Base-by-base conservation (phyloP, 2,329 filamentous ascomycete species). In the Madurella fahalii region DNA sequence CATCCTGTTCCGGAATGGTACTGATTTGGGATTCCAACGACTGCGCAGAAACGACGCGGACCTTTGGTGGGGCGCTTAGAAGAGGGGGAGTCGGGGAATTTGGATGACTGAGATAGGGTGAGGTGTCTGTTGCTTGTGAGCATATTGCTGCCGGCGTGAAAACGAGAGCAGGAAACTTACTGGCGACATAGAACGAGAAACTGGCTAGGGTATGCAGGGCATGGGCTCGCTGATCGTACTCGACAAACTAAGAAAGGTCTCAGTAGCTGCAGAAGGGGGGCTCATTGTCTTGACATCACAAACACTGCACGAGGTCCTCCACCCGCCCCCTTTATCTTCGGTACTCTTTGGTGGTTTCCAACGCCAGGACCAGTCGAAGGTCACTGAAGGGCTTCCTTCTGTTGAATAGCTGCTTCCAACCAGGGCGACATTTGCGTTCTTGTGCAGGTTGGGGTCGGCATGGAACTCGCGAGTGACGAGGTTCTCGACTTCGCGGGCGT, bases 341-440 rank as follows among this genome's bases (percentile, higher is more conserved):
- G 76, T 74, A 13, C 75, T 67, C 76, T 90, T 95, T 39, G 94
- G 94, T 9, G 94, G 90, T 68, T 88, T 90, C 91, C 93, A 99
- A 76, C 87, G 94, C 94, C 94, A 99, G 8, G 87, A 86, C 91
- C 93, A 99, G 61, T 93, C 87, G 68, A 96, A 96, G 34, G 90
- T 85, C 31, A 95, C 86, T 1, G 90, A 93, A 7, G 87, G 77
- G 65, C 78, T 89, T n/a, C 93, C 92, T 32, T 81, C 84, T 0
- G 94, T 99, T 2, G 83, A 81, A 68, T 88, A 96, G 69, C 96
- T 91, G 69, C 96, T 91, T 2, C 94, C 94, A n/a, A 99, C 86
- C 43, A 97, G 79, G 66, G 95, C 88, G 40, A 99, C 94, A 68
- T 97, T 97, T 52, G 91, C 82, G 68, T 96, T 97, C 69, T 95